Conservation (phyloP, 495 filamentous ascomycete genomes). For the Aspergillus ostianus region DNA sequence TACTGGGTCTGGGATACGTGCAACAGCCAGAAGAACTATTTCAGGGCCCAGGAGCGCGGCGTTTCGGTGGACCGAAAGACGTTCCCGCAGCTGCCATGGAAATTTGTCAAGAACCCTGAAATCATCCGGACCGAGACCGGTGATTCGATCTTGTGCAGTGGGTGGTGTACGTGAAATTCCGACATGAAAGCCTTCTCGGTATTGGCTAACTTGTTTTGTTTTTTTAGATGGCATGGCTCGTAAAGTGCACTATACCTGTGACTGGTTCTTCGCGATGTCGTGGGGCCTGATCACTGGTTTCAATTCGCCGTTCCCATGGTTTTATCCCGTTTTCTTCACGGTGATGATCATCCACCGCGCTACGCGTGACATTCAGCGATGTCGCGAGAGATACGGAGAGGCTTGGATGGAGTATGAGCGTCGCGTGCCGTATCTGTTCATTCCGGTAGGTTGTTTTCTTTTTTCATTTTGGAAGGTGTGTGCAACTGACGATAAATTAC, state of each 20-base stretch:
- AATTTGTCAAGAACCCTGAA: slow-evolving; percentile 69
- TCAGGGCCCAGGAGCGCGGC: slow-evolving; percentile 77
- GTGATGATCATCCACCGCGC: slow-evolving; percentile 88
- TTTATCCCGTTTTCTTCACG: slow-evolving; percentile 86
- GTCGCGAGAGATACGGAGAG: slow-evolving; percentile 82
- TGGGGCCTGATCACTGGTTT: slow-evolving; percentile 66
- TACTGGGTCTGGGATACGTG: slow-evolving; percentile 91
- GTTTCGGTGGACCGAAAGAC: slow-evolving; percentile 66
- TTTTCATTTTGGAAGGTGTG: neutral
- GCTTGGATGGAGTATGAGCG: slow-evolving; percentile 87
- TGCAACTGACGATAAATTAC: slow-evolving; percentile 2
- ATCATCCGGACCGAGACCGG: slow-evolving; percentile 72
- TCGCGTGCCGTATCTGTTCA: slow-evolving; percentile 85
- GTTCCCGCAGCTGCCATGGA: slow-evolving; percentile 90
- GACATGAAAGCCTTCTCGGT: neutral
- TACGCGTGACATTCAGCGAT: slow-evolving; percentile 75
- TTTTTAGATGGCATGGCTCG: slow-evolving; percentile 65
- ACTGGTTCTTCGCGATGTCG: slow-evolving; percentile 73
- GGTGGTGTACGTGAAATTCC: slow-evolving; percentile 63
- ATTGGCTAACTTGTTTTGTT: slow-evolving; percentile 3
- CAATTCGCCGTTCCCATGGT: slow-evolving; percentile 74
- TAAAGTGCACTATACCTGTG: slow-evolving; percentile 91
- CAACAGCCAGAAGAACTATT: slow-evolving; percentile 93
- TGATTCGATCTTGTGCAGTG: slow-evolving; percentile 78
- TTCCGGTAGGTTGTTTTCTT: slow-evolving; percentile 68